A percentile compares a stretch with the other conserved stretches of the same genome.
phyloP scores from a whole-genome alignment of 176 grass and related monocot genomes.

The Cenchrus purpureus region DNA sequence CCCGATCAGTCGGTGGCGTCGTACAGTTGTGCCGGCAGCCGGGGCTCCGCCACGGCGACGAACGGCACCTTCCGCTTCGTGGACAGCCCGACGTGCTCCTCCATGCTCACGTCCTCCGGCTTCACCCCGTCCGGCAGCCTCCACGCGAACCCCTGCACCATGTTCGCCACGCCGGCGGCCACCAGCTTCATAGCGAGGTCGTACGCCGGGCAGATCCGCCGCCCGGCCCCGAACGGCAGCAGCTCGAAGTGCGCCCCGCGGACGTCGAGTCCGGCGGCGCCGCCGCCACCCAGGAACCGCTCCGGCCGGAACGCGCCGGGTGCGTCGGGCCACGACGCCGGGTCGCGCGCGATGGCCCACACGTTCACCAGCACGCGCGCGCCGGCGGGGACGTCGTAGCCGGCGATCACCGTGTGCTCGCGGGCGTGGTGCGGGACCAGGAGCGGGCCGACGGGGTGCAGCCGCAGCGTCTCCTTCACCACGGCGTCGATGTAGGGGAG shows the following conservation, averaged over 20 bases:
- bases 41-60: conserved; percentile 44
- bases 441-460: conserved; percentile 64
- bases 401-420: conserved; percentile 42
- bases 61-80: conserved; percentile 51
- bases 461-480: conserved; percentile 66
- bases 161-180: conserved; percentile 46
- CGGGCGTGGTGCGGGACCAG: conserved; percentile 60
- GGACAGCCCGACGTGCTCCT: conserved; percentile 46
- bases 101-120: conserved; percentile 49
- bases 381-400: conserved; percentile 62
- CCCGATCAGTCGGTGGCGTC: not conserved
- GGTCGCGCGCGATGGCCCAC: conserved; percentile 68
- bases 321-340: conserved; percentile 53
- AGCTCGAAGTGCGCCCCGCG: conserved; percentile 63
- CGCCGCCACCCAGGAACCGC: conserved; percentile 38
- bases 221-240: conserved; percentile 65
- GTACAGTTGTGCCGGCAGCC: conserved; percentile 50
- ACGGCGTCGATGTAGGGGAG: conserved; percentile 77
- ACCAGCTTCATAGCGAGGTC: conserved; percentile 64
- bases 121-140: conserved; percentile 47
- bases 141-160: conserved; percentile 65
- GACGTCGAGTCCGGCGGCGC: conserved; percentile 38
- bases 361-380: conserved; percentile 63
- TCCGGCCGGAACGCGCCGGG: conserved; percentile 59
- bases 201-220: conserved; percentile 64